phyloP scores from a whole-genome alignment of 2,329 filamentous ascomycete genomes.

The Canariomyces notabilis region DNA sequence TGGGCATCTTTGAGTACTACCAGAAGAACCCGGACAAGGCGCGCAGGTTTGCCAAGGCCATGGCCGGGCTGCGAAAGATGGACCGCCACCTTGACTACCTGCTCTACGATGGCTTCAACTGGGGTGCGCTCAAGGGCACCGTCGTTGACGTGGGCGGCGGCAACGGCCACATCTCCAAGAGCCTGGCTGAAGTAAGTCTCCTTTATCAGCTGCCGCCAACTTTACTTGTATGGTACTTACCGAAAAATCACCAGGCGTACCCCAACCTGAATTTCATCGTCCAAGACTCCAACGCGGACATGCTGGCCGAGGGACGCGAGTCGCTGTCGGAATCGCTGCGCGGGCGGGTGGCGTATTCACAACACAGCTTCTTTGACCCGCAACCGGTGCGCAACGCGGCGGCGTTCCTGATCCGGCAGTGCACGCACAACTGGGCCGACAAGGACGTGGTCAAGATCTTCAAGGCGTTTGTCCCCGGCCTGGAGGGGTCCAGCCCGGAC shows the following conservation, averaged over 20 bases:
- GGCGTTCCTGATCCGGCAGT: slow-evolving; percentile 26
- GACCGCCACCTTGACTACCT: background rate
- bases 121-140: background rate
- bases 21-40: background rate
- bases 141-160: background rate
- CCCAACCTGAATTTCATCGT: slow-evolving; percentile 16
- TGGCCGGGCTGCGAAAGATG: background rate
- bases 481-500: slow-evolving; percentile 17
- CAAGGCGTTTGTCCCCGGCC: slow-evolving; percentile 22
- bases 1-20: background rate
- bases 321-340: background rate
- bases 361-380: slow-evolving; percentile 24
- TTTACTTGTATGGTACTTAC: background rate
- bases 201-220: background rate
- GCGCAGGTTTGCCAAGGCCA: background rate
- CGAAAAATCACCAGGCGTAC: background rate
- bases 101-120: slow-evolving; percentile 1
- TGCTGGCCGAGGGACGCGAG: slow-evolving; percentile 1
- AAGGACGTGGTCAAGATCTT: slow-evolving; percentile 25
- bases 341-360: background rate
- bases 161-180: slow-evolving; percentile 2
- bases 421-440: slow-evolving; percentile 25
- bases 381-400: slow-evolving; percentile 21
- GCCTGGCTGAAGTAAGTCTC: background rate
- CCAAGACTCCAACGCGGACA: slow-evolving; percentile 6